Evolutionary conservation across 176 grass and related monocot species (phyloP).

Genomic region (Juncus inflexus): DNA sequence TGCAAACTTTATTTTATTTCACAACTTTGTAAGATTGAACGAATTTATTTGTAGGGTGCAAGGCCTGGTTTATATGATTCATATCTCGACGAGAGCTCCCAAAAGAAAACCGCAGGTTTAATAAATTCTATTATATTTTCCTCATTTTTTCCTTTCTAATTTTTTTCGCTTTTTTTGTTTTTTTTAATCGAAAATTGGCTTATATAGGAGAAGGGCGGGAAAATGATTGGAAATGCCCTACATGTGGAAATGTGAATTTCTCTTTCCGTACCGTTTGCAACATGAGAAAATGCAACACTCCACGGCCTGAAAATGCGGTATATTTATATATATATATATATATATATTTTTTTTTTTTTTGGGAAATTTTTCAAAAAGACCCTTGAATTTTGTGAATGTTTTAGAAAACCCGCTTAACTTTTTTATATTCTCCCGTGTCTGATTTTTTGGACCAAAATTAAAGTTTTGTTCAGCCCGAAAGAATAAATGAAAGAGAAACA

Average conservation of each 20-base stretch:
- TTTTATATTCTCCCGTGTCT: too few relatives aligned
- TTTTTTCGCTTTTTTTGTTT: conserved; percentile 13
- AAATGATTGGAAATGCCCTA: conserved; percentile 88
- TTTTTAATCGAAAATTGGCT: neutral
- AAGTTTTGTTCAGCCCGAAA: too few relatives aligned
- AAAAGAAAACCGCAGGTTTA: conserved; percentile 72
- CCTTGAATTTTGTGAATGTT: too few relatives aligned
- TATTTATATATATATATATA: neutral
- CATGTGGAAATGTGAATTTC: conserved; percentile 77
- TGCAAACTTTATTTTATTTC: neutral
- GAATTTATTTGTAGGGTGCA: conserved; percentile 29
- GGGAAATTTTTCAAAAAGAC: too few relatives aligned
- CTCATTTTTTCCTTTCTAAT: neutral
- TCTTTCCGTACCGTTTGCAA: conserved; percentile 78
- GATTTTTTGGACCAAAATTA: too few relatives aligned
- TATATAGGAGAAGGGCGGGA: conserved; percentile 65
- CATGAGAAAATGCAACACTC: conserved; percentile 87
- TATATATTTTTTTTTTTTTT: too few relatives aligned
- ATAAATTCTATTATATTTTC: neutral
- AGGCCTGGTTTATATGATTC: conserved; percentile 67
- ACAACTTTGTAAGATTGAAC: neutral
- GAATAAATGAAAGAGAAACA: too few relatives aligned
- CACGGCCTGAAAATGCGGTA: conserved; percentile 82
- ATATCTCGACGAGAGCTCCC: conserved; percentile 72
- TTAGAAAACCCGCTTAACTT: too few relatives aligned